Conservation (phyloP, 2,329 filamentous ascomycete genomes). For the Pseudocercospora eumusae region DNA sequence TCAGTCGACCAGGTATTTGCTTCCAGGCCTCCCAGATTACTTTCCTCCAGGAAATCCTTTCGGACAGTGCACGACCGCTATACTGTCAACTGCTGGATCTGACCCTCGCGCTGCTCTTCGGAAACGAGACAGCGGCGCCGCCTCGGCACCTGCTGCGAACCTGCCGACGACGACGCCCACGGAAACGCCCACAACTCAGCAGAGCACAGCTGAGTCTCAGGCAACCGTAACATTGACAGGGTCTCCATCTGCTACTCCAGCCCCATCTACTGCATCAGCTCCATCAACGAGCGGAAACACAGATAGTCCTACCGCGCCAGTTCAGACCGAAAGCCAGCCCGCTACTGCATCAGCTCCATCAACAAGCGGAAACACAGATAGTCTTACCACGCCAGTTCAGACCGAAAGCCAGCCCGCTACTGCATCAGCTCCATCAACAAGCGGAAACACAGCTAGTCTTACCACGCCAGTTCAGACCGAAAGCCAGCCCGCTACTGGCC, state of each 20-base stretch:
- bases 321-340: background rate
- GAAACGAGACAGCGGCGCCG: background rate
- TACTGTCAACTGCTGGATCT: background rate
- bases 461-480: background rate
- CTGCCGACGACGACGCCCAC: background rate
- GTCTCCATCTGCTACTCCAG: background rate
- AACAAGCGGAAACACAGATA: background rate
- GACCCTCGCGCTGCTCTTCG: background rate
- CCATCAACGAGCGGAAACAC: background rate
- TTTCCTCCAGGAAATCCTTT: slow-evolving; percentile 28
- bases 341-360: background rate
- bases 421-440: background rate
- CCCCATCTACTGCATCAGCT: background rate
- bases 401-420: no score
- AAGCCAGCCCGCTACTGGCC: no score
- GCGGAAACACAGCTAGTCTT: background rate
- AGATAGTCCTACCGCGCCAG: slow-evolving; percentile 1
- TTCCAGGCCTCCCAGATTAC: slow-evolving; percentile 27
- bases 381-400: background rate
- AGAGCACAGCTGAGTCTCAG: no score
- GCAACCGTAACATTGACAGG: background rate
- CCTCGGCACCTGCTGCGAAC: background rate
- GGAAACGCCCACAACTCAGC: background rate
- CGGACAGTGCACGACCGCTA: slow-evolving; percentile 25
- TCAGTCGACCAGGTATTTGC: slow-evolving; percentile 18